Evolutionary conservation across 257 asterid genomes (phyloP), one percentile per base, ranked within the genome.

Genomic region (Nicotiana noctiflora): DNA sequence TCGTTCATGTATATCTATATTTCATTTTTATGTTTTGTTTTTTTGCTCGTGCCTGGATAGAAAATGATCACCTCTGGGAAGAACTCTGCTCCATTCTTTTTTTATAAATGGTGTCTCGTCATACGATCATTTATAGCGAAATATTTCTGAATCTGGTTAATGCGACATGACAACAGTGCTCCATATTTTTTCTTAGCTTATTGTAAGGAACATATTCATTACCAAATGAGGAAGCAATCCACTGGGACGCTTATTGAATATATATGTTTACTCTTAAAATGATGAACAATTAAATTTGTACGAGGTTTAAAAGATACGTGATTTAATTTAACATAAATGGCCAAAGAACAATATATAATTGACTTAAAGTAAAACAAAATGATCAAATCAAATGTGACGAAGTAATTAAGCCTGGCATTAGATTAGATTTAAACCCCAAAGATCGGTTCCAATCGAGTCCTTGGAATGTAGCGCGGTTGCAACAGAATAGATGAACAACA

Each of bases 141-240:
- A 80, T 72, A 15, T 31, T 65, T 80, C 86, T 80, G 12, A 32
- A 80, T 68, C 15, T 82, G 85, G 86, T 53, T 64, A 76, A 79
- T 44, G 32, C 78, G 83, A 72, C 81, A 78, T 80, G 77, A 67
- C 53, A 83, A 66, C 23, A 74, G 79, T 74, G 60, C 46, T 21
- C 51, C 31, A 72, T 17, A 18, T 82, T 51, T 77, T 8, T 32
- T 40, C 44, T 68, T 19, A 68, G 57, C 34, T 44, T 40, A 40
- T 18, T 40, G 56, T 19, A 70, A 7, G 61, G 56, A 75, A 61
- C 82, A 82, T 74, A 77, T 62, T 86, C 67, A 83, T 88, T 84
- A 32, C 84, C 76, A 87, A 82, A 60, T 83, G 88, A 80, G 91
- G 89, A 84, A 80, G 89, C 84, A 82, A 83, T 85, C 84, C 81